Conservation (phyloP, 129 eudicot species). For the Centella asiatica region DNA sequence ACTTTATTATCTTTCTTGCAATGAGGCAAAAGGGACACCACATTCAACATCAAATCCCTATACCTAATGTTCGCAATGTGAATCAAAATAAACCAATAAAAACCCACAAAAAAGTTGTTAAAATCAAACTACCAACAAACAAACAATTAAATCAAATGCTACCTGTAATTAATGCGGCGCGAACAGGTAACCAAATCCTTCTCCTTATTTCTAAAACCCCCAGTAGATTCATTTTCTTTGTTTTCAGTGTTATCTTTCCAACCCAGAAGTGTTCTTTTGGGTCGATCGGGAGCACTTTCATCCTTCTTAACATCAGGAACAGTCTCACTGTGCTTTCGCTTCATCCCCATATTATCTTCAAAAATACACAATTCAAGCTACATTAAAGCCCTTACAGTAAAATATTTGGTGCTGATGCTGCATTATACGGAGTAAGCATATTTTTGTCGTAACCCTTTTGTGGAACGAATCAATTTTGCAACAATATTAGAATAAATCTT, state of each 20-base stretch:
- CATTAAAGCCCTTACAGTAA: too few relatives aligned
- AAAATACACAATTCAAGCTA: too few relatives aligned
- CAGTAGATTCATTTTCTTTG: constrained; percentile 9
- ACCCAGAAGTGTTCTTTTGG: constrained; percentile 75
- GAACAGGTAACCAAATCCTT: constrained; percentile 82
- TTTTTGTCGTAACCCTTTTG: too few relatives aligned
- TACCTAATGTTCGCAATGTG: constrained; percentile 34
- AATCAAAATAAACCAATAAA: background rate
- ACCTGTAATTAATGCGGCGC: constrained; percentile 87
- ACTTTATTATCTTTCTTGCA: constrained; percentile 89
- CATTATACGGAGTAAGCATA: too few relatives aligned
- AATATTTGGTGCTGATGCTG: too few relatives aligned
- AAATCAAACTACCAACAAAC: background rate
- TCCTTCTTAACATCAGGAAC: constrained; percentile 34
- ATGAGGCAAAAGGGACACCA: constrained; percentile 71
- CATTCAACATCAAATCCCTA: constrained; percentile 91
- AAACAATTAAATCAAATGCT: background rate
- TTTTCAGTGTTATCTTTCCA: constrained; percentile 50
- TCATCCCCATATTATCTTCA: constrained; percentile 53
- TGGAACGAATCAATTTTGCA: too few relatives aligned
- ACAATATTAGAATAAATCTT: too few relatives aligned
- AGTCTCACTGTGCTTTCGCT: constrained; percentile 65
- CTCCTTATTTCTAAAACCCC: constrained; percentile 53
- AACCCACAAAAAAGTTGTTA: background rate
- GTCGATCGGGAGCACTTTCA: constrained; percentile 62